These are phyloP conservation scores for Tylopilus subfusipes DNA, from an alignment of 768 basidiomycete species.

Conservation along the genomic window DNA sequence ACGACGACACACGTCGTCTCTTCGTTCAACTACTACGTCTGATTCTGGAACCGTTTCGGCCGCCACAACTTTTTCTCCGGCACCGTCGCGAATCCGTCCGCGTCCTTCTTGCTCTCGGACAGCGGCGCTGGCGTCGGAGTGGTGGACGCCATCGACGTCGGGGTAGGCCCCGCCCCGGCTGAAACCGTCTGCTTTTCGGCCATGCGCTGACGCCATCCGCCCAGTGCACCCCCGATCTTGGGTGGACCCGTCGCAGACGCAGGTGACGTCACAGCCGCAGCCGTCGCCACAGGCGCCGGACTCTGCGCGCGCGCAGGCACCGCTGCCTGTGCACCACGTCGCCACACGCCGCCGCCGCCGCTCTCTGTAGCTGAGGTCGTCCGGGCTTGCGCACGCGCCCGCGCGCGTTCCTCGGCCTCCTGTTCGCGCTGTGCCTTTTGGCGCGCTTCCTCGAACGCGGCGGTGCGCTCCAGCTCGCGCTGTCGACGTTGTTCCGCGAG, in stretches of 20 bases:
- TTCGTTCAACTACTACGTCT: too few species aligned
- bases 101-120: slow-evolving; percentile 48
- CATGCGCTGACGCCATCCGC: slow-evolving; percentile 56
- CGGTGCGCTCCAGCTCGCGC: slow-evolving; percentile 50
- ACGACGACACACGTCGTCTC: too few species aligned
- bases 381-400: slow-evolving; percentile 32
- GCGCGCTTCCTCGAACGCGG: slow-evolving; percentile 52
- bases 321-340: not conserved
- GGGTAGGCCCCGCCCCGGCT: not conserved
- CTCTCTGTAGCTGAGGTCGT: slow-evolving; percentile 25
- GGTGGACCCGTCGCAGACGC: slow-evolving; percentile 28
- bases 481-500: slow-evolving; percentile 46
- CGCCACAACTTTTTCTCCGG: slow-evolving; percentile 27
- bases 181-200: not conserved
- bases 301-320: slow-evolving; percentile 44
- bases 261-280: slow-evolving; percentile 30
- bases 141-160: slow-evolving; percentile 14
- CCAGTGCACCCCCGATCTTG: slow-evolving; percentile 35
- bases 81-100: slow-evolving; percentile 73
- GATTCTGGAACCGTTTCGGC: slow-evolving; percentile 15
- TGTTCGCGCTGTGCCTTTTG: slow-evolving; percentile 62
- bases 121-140: slow-evolving; percentile 20
- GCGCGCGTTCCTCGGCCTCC: slow-evolving; percentile 56
- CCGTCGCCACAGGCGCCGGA: slow-evolving; percentile 56
- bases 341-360: not conserved